Percentiles rank a stretch among this genome's conserved stretches.
Evolutionary conservation across 192 early-diverging fungal species (phyloP).

Genomic region (Gamsiella multidivaricata): DNA sequence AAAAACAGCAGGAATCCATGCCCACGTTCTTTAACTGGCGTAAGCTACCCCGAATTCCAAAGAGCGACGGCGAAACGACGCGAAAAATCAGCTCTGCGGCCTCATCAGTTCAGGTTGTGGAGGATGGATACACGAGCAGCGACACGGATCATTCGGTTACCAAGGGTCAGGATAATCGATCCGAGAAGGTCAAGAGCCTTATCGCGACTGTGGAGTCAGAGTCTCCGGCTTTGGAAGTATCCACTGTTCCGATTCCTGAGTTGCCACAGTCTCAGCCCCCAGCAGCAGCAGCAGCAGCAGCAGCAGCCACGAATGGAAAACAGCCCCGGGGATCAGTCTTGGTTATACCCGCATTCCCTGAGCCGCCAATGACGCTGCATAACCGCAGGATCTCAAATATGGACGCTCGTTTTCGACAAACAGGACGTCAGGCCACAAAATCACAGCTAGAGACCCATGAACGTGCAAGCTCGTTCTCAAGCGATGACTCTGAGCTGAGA

Average conservation of each 20-base stretch:
- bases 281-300: neutral
- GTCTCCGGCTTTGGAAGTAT: neutral
- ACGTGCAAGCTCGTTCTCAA: conserved; percentile 22
- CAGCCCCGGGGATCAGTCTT: conserved; percentile 17
- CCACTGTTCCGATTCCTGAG: neutral
- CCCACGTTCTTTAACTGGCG: conserved; percentile 25
- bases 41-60: neutral
- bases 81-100: conserved; percentile 1
- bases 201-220: conserved; percentile 11
- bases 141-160: neutral
- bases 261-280: neutral
- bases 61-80: neutral
- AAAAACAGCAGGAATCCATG: conserved; percentile 1
- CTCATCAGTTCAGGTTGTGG: neutral
- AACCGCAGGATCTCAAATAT: conserved; percentile 48
- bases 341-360: conserved; percentile 36
- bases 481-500: conserved; percentile 7
- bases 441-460: conserved; percentile 1
- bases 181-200: conserved; percentile 16
- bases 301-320: neutral
- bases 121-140: neutral
- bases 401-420: conserved; percentile 14
- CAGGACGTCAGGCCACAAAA: conserved; percentile 4
- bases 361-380: conserved; percentile 42
- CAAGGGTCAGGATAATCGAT: neutral